Evolutionary conservation across 176 grass and related monocot genomes (phyloP), one percentile per base, ranked within the genome.

Genomic region (Pontederia paniculata): DNA sequence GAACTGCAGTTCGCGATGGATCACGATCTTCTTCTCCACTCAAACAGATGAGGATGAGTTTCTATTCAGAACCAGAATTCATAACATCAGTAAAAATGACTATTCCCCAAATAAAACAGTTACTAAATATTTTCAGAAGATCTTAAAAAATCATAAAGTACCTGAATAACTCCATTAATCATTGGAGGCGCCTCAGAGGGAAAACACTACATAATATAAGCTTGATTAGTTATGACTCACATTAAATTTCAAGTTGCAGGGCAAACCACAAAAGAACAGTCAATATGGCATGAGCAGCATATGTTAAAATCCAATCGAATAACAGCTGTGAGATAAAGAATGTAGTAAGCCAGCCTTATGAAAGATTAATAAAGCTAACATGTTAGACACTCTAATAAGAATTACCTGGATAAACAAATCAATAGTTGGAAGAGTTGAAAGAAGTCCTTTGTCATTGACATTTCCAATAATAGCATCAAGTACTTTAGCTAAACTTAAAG

Each of bases 331-430:
- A 37, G 28, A 37, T n/a, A n/a, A 37, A 37, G 7, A 5, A 37
- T 37, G 7, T 1, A 2, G 7, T 37, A 37, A 37, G 7, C 28
- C 28, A 37, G 28, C 25, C 7, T 37, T 37, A 6, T 47, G 59
- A 62, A 19, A 62, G 17, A 47, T 16, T 13, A 58, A 42, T 20
- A n/a, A 52, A 67, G 18, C 23, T 52, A 31, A 67, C 42, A 37
- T 13, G 25, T 22, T 69, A 23, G 10, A 23, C 23, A 54, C 11
- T 45, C 10, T 13, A 57, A 65, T 49, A 63, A 57, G n/a, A 54
- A 43, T n/a, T 83, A 98, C 93, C 86, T 98, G 93, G 66, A 98
- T 52, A 66, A 98, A 75, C 74, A 98, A 63, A 82, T 98, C 93
- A 60, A 98, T 75, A 21, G 82, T 55, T 62, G 83, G 73, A 57